phyloP scores from a whole-genome alignment of 2,329 filamentous ascomycete genomes.

The Blastomyces gilchristii region DNA sequence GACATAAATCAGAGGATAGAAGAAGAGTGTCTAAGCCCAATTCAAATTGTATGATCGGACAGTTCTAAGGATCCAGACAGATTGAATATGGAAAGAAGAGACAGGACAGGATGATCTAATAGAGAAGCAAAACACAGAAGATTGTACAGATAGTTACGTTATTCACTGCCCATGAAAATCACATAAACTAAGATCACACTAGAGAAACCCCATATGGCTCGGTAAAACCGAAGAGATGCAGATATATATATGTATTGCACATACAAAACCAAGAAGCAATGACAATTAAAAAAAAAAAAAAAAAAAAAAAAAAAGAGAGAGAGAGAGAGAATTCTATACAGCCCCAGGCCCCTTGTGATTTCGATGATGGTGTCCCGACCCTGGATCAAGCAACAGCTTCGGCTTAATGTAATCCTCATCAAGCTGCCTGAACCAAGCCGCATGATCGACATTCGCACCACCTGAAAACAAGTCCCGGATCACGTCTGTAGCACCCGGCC shows the following conservation, averaged over 20 bases:
- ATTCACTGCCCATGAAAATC: background rate
- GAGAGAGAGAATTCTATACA: conserved; percentile 17
- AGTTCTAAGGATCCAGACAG: background rate
- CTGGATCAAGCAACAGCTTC: conserved; percentile 68
- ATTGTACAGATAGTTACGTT: background rate
- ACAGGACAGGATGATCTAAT: background rate
- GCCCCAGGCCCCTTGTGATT: conserved; percentile 29
- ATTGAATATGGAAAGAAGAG: background rate
- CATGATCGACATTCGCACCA: conserved; percentile 67
- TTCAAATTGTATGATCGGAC: background rate
- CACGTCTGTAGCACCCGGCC: conserved; percentile 57
- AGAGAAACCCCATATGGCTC: background rate
- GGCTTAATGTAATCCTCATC: conserved; percentile 97
- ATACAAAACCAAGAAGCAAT: background rate
- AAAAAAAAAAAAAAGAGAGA: too few species aligned
- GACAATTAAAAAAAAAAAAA: background rate
- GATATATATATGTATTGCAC: background rate
- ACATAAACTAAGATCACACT: background rate
- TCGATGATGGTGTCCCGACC: conserved; percentile 27
- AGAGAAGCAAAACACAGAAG: background rate
- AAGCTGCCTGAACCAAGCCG: conserved; percentile 78
- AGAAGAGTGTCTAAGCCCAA: background rate
- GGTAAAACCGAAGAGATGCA: background rate
- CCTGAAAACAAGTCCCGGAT: conserved; percentile 70
- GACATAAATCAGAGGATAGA: too few species aligned